phyloP scores from a whole-genome alignment of 495 filamentous ascomycete genomes.

The Talaromyces borbonicus region DNA sequence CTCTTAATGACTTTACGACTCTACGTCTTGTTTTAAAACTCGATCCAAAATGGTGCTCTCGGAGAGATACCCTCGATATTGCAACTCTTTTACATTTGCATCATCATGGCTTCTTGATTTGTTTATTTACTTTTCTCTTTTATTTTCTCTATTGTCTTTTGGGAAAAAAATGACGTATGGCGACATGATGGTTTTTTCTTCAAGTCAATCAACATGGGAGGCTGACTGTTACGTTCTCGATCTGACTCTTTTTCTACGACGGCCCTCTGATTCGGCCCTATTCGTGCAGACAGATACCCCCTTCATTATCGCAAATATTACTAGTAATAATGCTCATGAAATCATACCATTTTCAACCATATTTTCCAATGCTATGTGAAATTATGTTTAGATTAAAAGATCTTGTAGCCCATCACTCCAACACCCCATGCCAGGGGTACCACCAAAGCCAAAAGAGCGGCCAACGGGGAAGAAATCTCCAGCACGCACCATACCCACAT shows the following conservation, averaged over 20 bases:
- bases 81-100: too few species aligned
- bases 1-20: slow-evolving; percentile 1
- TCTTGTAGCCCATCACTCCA: slow-evolving; percentile 59
- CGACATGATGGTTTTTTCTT: not conserved
- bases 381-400: not conserved
- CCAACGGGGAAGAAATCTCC: slow-evolving; percentile 61
- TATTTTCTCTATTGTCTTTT: not conserved
- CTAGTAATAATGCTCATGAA: slow-evolving; percentile 5
- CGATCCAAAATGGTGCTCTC: not conserved
- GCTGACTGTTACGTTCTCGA: not conserved
- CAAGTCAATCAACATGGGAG: not conserved
- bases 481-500: slow-evolving; percentile 91
- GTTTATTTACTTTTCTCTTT: not conserved
- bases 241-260: not conserved
- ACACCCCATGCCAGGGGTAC: slow-evolving; percentile 48
- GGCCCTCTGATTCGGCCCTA: not conserved
- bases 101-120: not conserved
- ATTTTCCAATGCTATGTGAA: not conserved
- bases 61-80: not conserved
- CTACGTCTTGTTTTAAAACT: not conserved
- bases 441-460: slow-evolving; percentile 47
- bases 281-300: not conserved
- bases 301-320: not conserved
- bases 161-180: not conserved
- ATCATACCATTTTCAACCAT: not conserved